Evolutionary conservation across 176 grass and related monocot species (phyloP).

Genomic region (Bonia amplexicaulis): DNA sequence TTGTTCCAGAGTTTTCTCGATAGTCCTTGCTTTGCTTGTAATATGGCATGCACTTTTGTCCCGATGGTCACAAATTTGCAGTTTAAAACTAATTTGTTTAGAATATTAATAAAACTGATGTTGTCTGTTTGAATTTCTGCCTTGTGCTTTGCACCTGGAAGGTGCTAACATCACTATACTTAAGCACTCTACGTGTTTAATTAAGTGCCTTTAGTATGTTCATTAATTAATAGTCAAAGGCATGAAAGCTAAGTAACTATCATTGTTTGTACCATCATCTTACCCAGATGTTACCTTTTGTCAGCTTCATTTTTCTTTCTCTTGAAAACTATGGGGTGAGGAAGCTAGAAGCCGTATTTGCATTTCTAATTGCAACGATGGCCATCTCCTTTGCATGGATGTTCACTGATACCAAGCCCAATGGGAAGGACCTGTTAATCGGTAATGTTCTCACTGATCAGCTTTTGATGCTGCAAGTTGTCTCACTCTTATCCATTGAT

Average conservation of each 20-base stretch:
- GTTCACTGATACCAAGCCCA: slow-evolving; percentile 76
- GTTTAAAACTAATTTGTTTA: background rate
- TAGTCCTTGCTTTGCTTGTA: slow-evolving; percentile 3
- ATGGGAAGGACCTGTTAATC: slow-evolving; percentile 61
- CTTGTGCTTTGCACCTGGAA: slow-evolving; percentile 16
- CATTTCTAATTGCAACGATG: slow-evolving; percentile 89
- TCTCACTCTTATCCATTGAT: slow-evolving; percentile 6
- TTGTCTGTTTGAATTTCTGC: background rate
- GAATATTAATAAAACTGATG: background rate
- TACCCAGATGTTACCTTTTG: slow-evolving; percentile 15
- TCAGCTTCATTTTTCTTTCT: slow-evolving; percentile 93
- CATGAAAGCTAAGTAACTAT: background rate
- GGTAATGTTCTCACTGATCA: slow-evolving; percentile 45
- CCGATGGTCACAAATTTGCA: background rate
- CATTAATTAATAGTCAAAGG: background rate
- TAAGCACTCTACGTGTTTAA: background rate
- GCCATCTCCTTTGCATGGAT: slow-evolving; percentile 92
- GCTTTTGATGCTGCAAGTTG: background rate
- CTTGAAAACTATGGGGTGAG: slow-evolving; percentile 98
- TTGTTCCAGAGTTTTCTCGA: background rate
- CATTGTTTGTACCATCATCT: background rate
- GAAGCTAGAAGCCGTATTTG: slow-evolving; percentile 91
- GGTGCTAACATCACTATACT: background rate
- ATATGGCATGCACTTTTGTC: background rate
- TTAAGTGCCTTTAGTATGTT: background rate